phyloP scores from a whole-genome alignment of 2,329 filamentous ascomycete species.

The Daldinia eschscholtzii region DNA sequence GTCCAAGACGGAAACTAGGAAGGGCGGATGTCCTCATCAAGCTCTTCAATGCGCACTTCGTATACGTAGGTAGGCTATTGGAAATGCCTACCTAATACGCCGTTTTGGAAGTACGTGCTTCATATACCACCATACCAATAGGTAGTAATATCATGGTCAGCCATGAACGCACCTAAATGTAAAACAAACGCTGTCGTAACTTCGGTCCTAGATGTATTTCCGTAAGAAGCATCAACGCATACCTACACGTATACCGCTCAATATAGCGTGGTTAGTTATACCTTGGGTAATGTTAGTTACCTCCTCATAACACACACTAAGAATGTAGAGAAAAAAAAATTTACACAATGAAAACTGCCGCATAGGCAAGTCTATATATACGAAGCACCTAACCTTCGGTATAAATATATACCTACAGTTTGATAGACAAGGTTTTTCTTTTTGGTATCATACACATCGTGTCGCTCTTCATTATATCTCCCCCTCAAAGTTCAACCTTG shows the following conservation, averaged over 20 bases:
- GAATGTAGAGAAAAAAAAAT: neutral
- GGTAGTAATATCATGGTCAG: neutral
- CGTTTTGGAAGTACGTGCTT: neutral
- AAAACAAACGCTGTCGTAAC: neutral
- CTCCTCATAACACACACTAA: too few relatives aligned
- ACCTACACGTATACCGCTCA: neutral
- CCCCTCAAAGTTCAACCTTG: neutral
- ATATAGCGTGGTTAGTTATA: too few relatives aligned
- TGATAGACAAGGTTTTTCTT: slow-evolving; percentile 4
- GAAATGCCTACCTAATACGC: neutral
- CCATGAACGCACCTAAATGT: neutral
- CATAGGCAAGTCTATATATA: too few relatives aligned
- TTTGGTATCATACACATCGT: slow-evolving; percentile 31
- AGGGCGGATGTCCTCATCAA: too few relatives aligned
- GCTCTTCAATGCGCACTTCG: too few relatives aligned
- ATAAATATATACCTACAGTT: neutral
- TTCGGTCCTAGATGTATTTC: neutral
- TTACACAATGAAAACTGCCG: neutral
- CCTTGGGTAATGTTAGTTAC: too few relatives aligned
- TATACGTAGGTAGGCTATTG: too few relatives aligned
- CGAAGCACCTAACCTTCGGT: neutral
- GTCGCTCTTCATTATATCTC: neutral
- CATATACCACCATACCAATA: neutral
- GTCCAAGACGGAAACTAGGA: too few relatives aligned
- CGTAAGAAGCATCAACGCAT: neutral